Base-by-base conservation (phyloP, 331 rosid genomes). In the Pyracantha coccinea region DNA sequence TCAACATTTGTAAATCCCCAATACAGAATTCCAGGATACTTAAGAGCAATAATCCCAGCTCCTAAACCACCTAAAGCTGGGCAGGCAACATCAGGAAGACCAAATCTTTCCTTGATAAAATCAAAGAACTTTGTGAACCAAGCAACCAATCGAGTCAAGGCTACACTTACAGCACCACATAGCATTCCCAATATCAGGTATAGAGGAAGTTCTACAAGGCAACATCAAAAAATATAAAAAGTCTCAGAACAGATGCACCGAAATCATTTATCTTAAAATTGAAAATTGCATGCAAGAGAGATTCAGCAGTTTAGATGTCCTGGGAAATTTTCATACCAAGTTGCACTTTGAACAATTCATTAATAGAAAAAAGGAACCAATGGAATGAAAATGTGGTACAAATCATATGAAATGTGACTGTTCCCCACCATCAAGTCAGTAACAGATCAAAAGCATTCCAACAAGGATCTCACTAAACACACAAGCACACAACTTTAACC, bases 1-100 rank as follows among this genome's bases (percentile, higher is more conserved):
- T 95, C 99, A 69, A 95, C 99, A 78, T 95, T 95, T 66, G 99
- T 88, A 87, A 90, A 95, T 72, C 99, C 99, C 99, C 99, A 95
- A 74, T 95, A 95, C 81, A 95, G 79, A 74, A 92, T 89, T 84
- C 99, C 99, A 45, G 99, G 99, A 89, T 95, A 95, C 87, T 85
- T 95, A 35, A 95, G 99, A 80, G 99, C 99, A 64, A 95, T 95
- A 69, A 91, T 83, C 64, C 99, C 99, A 23, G 96, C 97, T 75
- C 99, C 99, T 71, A 95, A 86, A 73, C 97, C 99, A 57, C 99
- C 99, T 78, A 95, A 69, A 76, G 97, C 97, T 78, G 99, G 99
- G 84, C 97, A 95, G 50, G 88, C 99, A 55, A 89, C 86, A 38
- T 89, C 54, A 71, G 99, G 97, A 76, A 95, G 85, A 80, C 91